phyloP scores from a whole-genome alignment of 768 basidiomycete genomes.

The Hypsizygus marmoreus region DNA sequence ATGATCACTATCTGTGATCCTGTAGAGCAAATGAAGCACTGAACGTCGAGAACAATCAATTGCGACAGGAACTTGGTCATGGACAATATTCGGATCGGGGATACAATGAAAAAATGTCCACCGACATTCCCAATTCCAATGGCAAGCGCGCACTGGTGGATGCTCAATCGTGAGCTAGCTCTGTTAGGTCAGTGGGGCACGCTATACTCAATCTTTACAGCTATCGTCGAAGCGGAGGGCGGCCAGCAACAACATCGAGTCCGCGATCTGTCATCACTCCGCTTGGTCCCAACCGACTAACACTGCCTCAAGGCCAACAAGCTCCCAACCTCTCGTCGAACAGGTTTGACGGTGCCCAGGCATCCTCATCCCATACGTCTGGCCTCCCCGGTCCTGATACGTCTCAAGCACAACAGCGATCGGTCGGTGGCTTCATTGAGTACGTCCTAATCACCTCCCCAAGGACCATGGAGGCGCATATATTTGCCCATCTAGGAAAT shows the following conservation, averaged over 20 bases:
- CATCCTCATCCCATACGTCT: slow-evolving; percentile 22
- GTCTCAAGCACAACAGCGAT: slow-evolving; percentile 34
- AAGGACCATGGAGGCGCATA: slow-evolving; percentile 16
- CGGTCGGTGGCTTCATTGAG: slow-evolving; percentile 33
- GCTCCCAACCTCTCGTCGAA: slow-evolving; percentile 42
- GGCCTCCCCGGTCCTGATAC: slow-evolving; percentile 25
- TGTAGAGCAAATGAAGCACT: slow-evolving; percentile 53
- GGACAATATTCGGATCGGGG: slow-evolving; percentile 21
- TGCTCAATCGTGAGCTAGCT: slow-evolving; percentile 40
- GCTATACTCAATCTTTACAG: slow-evolving; percentile 16
- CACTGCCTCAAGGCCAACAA: slow-evolving; percentile 63
- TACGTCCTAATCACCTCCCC: slow-evolving; percentile 22
- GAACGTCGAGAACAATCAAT: slow-evolving; percentile 49
- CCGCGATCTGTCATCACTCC: slow-evolving; percentile 60
- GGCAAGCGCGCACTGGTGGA: slow-evolving; percentile 66
- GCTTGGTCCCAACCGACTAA: slow-evolving; percentile 64
- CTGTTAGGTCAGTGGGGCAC: not conserved
- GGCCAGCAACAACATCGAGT: slow-evolving; percentile 51
- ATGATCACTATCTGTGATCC: slow-evolving; percentile 8
- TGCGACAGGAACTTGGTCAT: slow-evolving; percentile 37
- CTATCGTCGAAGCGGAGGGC: slow-evolving; percentile 20
- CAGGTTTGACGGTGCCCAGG: slow-evolving; percentile 20
- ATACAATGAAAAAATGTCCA: slow-evolving; percentile 30
- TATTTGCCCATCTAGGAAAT: slow-evolving; percentile 51
- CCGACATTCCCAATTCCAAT: slow-evolving; percentile 50